phyloP scores from a whole-genome alignment of 345 rosid species.

The Heritiera littoralis region DNA sequence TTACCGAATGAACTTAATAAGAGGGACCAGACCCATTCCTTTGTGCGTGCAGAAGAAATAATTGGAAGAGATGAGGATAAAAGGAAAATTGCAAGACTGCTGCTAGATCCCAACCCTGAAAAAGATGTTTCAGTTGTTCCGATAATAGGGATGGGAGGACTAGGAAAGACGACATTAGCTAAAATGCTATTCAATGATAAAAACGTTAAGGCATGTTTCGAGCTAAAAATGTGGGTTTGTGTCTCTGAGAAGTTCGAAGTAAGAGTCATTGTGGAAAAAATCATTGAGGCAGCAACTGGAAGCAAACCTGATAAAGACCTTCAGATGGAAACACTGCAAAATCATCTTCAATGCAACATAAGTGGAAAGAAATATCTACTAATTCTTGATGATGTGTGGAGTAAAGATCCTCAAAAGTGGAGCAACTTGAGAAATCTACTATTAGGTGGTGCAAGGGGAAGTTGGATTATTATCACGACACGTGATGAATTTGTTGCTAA shows the following conservation, averaged over 20 bases:
- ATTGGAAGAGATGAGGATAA: no score
- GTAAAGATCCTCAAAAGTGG: not conserved
- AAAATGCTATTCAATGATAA: not conserved
- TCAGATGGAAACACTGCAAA: not conserved
- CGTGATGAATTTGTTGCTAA: not conserved
- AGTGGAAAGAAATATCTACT: not conserved
- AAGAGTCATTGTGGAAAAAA: not conserved
- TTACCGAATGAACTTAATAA: no score
- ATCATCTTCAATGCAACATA: not conserved
- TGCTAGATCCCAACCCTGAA: no score
- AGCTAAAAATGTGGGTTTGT: not conserved
- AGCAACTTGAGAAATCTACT: not conserved
- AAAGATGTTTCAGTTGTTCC: not conserved
- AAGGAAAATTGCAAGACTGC: no score
- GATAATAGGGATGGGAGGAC: not conserved
- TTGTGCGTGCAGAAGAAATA: no score
- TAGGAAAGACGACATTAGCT: not conserved
- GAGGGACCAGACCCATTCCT: no score
- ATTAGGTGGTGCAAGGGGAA: not conserved
- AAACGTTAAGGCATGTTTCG: no score
- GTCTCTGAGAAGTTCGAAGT: not conserved
- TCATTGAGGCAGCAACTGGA: not conserved
- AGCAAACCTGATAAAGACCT: not conserved
- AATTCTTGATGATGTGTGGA: constrained; percentile 7
- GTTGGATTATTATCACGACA: not conserved